These are phyloP conservation scores for Aspergillus pseudoterreus DNA, from an alignment of 2,329 filamentous ascomycete genomes.

Conservation along the genomic window DNA sequence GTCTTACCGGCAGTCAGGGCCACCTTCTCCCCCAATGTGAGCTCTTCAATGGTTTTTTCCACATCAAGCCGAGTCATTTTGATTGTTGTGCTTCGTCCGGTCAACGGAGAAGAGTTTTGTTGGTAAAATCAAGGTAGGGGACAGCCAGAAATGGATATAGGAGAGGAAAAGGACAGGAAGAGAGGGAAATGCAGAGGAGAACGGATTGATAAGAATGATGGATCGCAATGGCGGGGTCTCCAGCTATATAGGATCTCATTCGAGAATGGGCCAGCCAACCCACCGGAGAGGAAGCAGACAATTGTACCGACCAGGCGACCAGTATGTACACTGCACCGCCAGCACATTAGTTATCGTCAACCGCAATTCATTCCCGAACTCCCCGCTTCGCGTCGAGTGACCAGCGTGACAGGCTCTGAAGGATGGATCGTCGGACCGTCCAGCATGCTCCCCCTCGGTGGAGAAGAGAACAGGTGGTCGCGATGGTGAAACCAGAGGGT, in stretches of 20 bases:
- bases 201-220: neutral
- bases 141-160: neutral
- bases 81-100: slow-evolving; percentile 2
- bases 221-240: neutral
- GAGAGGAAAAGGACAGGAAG: neutral
- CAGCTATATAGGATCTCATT: neutral
- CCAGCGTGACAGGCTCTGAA: neutral
- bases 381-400: slow-evolving; percentile 1
- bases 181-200: neutral
- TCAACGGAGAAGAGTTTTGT: slow-evolving; percentile 1
- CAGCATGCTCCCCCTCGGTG: slow-evolving; percentile 1
- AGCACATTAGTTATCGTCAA: neutral
- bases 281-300: neutral
- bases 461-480: neutral
- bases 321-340: neutral
- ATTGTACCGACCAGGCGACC: neutral
- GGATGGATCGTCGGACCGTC: slow-evolving; percentile 3
- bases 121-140: neutral
- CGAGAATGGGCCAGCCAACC: neutral
- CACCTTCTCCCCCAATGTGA: slow-evolving; percentile 59
- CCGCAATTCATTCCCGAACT: neutral
- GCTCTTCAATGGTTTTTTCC: slow-evolving; percentile 49
- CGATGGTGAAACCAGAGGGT: neutral
- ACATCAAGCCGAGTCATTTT: slow-evolving; percentile 35
- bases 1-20: slow-evolving; percentile 32